A percentile compares a stretch with the other conserved stretches of the same genome.
phyloP scores from a whole-genome alignment of 305 asterid species.

The Fraxinus platypoda region DNA sequence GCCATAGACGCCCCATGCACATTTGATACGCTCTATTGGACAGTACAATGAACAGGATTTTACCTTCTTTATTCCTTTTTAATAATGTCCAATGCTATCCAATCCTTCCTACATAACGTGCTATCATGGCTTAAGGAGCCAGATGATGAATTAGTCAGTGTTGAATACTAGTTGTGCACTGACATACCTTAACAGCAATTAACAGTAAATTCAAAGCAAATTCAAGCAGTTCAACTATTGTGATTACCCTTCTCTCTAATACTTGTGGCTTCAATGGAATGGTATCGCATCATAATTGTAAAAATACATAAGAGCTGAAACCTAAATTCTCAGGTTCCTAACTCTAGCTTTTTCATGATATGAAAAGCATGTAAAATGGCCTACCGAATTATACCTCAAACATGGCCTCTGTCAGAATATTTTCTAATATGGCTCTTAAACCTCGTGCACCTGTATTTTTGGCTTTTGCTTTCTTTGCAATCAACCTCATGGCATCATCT shows the following conservation, averaged over 20 bases:
- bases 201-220: not conserved
- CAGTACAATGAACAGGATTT: not conserved
- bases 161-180: not conserved
- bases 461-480: slow-evolving; percentile 70
- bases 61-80: not conserved
- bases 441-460: slow-evolving; percentile 85
- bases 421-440: slow-evolving; percentile 75
- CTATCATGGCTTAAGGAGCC: not conserved
- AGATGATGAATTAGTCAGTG: not conserved
- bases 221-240: not conserved
- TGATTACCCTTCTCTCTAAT: not conserved
- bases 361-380: not conserved
- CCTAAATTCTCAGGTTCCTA: not conserved
- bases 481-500: slow-evolving; percentile 50
- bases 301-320: not conserved
- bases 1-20: not conserved
- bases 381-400: slow-evolving; percentile 53
- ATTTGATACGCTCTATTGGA: not conserved
- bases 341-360: slow-evolving; percentile 11
- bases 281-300: not conserved
- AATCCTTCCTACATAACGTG: not conserved
- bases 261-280: not conserved
- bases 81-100: not conserved
- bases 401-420: slow-evolving; percentile 78
- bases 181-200: not conserved